Evolutionary conservation across 768 basidiomycete species (phyloP), one percentile per base, ranked within the genome.

Genomic region (Tylopilus vinaceipallidus): DNA sequence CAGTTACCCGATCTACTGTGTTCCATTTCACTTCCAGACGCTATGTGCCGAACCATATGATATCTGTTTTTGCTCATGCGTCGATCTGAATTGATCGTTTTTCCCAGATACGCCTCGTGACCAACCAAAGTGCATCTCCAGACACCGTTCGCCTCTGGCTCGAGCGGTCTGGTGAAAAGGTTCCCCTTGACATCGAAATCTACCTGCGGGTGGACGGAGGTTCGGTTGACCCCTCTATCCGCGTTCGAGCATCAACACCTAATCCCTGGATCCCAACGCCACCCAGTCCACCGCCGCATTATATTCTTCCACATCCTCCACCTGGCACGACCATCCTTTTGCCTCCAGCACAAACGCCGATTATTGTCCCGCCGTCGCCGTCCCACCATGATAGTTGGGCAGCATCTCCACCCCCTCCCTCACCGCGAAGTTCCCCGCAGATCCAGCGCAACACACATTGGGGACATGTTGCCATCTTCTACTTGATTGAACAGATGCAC

Each of bases 71-170:
- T 49, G 17, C 41, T 49, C 34, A 19, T n/a, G 17, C 35, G 19
- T 41, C 24, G 22, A 24, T 50, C 30, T 13, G 36, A 29, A 17
- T 50, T 53, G 38, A 55, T 43, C 26, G 47, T 32, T 17, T 19
- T 26, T 44, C 58, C 36, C 64, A 87, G 86, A 87, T 91, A 57
- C 85, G 86, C 17, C 78, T 91, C 35, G 72, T 83, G 37, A 88
- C 88, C 19, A 83, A 79, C 24, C 84, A 82, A 52, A 74, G 79
- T 34, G 73, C 84, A 9, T 86, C 87, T 24, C 80, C 88, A 23
- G 88, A 91, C 60, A 88, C 84, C 6, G 79, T 91, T 42, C 83
- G 89, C 8, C 75, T 91, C 11, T 91, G 89, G 88, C 75, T 91
- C 0, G 88, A 90, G 64, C 82, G 88, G 23, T 86, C 89, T 12